Evolutionary conservation across 345 rosid genomes (phyloP).

Genomic region (Populus euphratica): DNA sequence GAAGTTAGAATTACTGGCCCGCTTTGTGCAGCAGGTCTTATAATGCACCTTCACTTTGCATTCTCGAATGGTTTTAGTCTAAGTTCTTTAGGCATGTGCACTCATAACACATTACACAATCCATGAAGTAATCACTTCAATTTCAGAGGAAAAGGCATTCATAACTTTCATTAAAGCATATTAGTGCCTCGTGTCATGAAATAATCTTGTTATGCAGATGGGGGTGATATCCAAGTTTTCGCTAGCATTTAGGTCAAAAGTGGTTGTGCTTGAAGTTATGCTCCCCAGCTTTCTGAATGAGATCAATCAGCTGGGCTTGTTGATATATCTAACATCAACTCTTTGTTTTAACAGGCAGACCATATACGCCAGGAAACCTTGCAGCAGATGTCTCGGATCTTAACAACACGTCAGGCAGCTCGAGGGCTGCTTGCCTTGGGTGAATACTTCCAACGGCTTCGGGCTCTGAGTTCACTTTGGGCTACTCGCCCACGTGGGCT

Average conservation of each 20-base stretch:
- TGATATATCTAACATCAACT: background rate
- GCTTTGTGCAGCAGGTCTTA: constrained; percentile 77
- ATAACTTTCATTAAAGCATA: background rate
- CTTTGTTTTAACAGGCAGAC: constrained; percentile 59
- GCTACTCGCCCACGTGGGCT: constrained; percentile 49
- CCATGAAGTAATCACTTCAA: background rate
- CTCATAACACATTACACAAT: background rate
- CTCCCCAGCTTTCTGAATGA: background rate
- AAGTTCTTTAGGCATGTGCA: background rate
- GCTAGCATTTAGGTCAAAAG: background rate
- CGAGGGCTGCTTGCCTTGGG: constrained; percentile 76
- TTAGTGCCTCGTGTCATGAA: background rate
- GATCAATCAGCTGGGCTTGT: background rate
- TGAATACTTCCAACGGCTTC: constrained; percentile 74
- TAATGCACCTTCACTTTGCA: constrained; percentile 7
- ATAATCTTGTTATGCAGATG: background rate
- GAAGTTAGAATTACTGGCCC: constrained; percentile 66
- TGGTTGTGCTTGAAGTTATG: background rate
- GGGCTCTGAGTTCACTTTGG: constrained; percentile 68
- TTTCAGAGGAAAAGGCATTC: background rate
- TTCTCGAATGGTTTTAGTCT: background rate
- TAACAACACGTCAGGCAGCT: constrained; percentile 78
- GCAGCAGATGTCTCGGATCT: constrained; percentile 70
- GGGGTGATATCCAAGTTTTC: too few species aligned
- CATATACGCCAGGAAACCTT: constrained; percentile 78